phyloP scores from a whole-genome alignment of 2,329 filamentous ascomycete genomes.

The Phoma sp. region DNA sequence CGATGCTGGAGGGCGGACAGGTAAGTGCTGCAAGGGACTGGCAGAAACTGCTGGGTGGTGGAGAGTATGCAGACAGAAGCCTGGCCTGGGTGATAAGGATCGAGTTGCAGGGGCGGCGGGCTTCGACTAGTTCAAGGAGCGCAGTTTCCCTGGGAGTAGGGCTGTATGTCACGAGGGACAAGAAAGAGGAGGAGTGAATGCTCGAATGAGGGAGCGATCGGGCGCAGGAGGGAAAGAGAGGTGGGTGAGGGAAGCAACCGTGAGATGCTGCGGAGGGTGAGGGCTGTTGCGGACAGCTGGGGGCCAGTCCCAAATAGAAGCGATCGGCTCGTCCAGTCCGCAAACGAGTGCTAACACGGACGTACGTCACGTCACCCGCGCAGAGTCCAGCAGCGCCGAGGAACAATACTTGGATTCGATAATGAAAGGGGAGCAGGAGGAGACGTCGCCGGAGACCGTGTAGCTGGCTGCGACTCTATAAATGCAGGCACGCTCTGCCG shows the following conservation, averaged over 20 bases:
- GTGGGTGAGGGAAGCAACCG: conserved; percentile 18
- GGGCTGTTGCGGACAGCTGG: conserved; percentile 30
- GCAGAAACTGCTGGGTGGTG: conserved; percentile 22
- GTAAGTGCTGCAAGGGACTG: conserved; percentile 41
- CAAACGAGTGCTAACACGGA: conserved; percentile 33
- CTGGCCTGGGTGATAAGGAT: conserved; percentile 44
- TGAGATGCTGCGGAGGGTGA: conserved; percentile 26
- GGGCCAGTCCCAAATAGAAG: conserved; percentile 23
- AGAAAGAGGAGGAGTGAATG: conserved; percentile 44
- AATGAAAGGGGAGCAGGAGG: conserved; percentile 12
- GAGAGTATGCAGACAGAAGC: conserved; percentile 23
- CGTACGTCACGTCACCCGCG: conserved; percentile 35
- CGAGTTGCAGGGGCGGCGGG: conserved; percentile 42
- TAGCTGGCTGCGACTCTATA: conserved; percentile 14
- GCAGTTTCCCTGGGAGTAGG: conserved; percentile 45
- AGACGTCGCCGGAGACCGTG: not conserved
- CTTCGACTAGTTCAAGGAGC: conserved; percentile 46
- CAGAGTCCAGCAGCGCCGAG: conserved; percentile 26
- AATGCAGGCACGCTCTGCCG: conserved; percentile 16
- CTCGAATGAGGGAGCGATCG: conserved; percentile 48
- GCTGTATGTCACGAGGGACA: conserved; percentile 36
- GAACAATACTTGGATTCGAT: conserved; percentile 10
- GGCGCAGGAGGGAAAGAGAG: conserved; percentile 31
- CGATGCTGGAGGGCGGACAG: conserved; percentile 34
- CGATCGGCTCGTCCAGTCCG: conserved; percentile 36